phyloP scores from a whole-genome alignment of 768 basidiomycete genomes.

The Lactarius akahatsu region DNA sequence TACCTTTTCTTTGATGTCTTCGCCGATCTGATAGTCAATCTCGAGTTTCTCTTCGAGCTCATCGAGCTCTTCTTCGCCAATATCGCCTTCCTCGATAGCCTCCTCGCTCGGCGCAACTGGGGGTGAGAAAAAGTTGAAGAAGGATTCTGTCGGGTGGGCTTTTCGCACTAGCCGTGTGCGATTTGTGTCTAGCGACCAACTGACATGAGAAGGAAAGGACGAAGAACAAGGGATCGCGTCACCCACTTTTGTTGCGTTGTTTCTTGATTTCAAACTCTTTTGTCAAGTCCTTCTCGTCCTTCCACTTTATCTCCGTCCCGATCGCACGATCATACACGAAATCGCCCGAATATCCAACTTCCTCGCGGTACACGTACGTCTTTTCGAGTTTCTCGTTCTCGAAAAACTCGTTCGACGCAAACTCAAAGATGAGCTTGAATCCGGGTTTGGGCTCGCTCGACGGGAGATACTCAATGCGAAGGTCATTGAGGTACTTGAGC shows the following conservation, averaged over 20 bases:
- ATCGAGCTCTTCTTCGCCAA: slow-evolving; percentile 82
- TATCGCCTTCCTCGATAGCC: slow-evolving; percentile 63
- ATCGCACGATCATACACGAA: slow-evolving; percentile 94
- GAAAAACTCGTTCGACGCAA: slow-evolving; percentile 83
- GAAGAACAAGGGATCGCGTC: not conserved
- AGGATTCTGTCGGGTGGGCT: slow-evolving; percentile 87
- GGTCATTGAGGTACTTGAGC: slow-evolving; percentile 78
- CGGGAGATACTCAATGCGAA: slow-evolving; percentile 74
- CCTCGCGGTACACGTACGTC: slow-evolving; percentile 90
- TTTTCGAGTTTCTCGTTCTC: slow-evolving; percentile 81
- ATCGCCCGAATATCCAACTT: slow-evolving; percentile 94
- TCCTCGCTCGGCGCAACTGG: slow-evolving; percentile 71
- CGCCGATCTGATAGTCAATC: slow-evolving; percentile 96
- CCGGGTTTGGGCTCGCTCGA: slow-evolving; percentile 72
- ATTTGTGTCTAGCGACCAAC: slow-evolving; percentile 60
- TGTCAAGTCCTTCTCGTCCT: slow-evolving; percentile 96
- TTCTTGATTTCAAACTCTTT: slow-evolving; percentile 99
- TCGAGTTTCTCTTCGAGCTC: slow-evolving; percentile 93
- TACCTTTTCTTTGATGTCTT: slow-evolving; percentile 96
- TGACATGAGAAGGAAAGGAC: not conserved
- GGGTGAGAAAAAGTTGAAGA: slow-evolving; percentile 98
- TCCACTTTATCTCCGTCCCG: slow-evolving; percentile 93
- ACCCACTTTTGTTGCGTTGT: slow-evolving; percentile 94
- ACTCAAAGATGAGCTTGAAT: slow-evolving; percentile 86
- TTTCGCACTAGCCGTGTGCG: slow-evolving; percentile 82